phyloP scores from a whole-genome alignment of 2,329 filamentous ascomycete species.

The Xylariomycetidae sp. region DNA sequence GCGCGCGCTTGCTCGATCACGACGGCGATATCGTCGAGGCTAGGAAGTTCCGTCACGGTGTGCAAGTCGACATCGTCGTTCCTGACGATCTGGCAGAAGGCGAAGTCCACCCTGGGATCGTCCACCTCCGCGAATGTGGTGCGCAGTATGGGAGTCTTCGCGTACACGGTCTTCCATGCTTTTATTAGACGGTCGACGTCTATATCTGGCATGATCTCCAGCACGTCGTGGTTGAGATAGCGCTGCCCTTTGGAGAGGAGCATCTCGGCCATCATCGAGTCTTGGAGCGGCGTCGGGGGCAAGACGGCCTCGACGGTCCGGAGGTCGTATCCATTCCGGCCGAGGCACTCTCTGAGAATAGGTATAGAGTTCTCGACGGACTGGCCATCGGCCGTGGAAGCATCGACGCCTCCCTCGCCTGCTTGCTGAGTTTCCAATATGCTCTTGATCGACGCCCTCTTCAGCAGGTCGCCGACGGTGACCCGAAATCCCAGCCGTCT shows the following conservation, averaged over 20 bases:
- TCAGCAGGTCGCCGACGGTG: constrained; percentile 67
- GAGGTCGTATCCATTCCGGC: too few relatives aligned
- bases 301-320: constrained; percentile 53
- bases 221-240: constrained; percentile 83
- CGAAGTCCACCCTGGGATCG: constrained; percentile 48
- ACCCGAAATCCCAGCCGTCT: constrained; percentile 59
- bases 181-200: constrained; percentile 51
- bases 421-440: too few relatives aligned
- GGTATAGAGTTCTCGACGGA: too few relatives aligned
- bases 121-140: constrained; percentile 68
- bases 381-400: too few relatives aligned
- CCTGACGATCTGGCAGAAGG: constrained; percentile 46
- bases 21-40: constrained; percentile 28
- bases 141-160: constrained; percentile 64
- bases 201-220: constrained; percentile 52
- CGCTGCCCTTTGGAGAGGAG: constrained; percentile 64
- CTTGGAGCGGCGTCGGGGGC: constrained; percentile 78
- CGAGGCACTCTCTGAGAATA: too few relatives aligned
- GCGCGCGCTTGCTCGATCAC: constrained; percentile 33
- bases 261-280: constrained; percentile 83
- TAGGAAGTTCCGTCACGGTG: constrained; percentile 20
- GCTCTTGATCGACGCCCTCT: constrained; percentile 62
- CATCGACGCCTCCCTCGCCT: constrained; percentile 72
- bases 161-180: constrained; percentile 60
- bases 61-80: constrained; percentile 14